These are phyloP conservation scores for Aureobasidium sp. DNA, from an alignment of 2,329 filamentous ascomycete species.

Conservation along the genomic window DNA sequence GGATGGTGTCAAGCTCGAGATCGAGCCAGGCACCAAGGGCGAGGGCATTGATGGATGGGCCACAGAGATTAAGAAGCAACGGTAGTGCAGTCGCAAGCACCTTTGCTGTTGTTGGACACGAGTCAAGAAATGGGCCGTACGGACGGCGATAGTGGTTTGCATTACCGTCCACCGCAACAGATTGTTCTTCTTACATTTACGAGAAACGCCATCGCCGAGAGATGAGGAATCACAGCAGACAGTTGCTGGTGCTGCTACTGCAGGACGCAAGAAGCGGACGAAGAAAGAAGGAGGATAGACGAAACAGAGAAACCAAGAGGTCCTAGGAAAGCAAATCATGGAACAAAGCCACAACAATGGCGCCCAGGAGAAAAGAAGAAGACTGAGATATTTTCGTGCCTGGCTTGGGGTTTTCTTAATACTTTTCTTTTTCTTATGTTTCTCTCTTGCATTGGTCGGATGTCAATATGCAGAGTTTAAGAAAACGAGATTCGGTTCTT, in stretches of 20 bases:
- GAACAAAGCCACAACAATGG: neutral
- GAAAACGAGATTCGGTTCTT: neutral
- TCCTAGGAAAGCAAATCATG: neutral
- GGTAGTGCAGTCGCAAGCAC: constrained; percentile 35
- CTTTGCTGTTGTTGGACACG: neutral
- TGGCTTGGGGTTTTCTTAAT: neutral
- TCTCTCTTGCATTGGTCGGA: neutral
- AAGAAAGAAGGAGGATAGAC: neutral
- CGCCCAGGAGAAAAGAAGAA: neutral
- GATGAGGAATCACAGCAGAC: constrained; percentile 4
- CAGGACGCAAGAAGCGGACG: neutral
- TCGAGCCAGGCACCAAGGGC: constrained; percentile 72
- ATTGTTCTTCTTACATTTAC: constrained; percentile 3
- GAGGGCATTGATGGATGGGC: constrained; percentile 95
- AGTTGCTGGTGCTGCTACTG: neutral
- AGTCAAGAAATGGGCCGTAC: neutral
- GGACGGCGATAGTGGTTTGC: neutral
- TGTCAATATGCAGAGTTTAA: constrained; percentile 6
- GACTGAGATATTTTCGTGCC: neutral
- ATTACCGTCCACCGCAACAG: neutral
- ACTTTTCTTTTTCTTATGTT: neutral
- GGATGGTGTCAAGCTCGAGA: constrained; percentile 65
- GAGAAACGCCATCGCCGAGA: constrained; percentile 5
- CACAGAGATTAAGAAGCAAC: constrained; percentile 70
- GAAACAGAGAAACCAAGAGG: neutral